Conservation (phyloP, 169 alveolate genomes). For the Cryptosporidium ubiquitum region DNA sequence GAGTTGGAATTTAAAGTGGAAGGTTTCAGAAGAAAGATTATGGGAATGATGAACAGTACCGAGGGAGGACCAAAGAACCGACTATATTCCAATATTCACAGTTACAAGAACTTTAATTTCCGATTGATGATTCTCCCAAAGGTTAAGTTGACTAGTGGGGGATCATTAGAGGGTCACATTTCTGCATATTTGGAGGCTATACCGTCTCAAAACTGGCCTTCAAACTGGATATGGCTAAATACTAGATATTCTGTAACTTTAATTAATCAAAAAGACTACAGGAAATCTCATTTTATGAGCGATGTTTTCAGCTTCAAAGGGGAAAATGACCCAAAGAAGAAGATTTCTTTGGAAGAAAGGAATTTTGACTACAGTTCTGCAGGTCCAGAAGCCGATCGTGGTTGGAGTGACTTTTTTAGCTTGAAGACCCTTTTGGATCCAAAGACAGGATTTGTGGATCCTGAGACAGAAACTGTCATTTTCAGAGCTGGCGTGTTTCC, state of each 20-base stretch:
- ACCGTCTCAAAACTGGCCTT: constrained; percentile 86
- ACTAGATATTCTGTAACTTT: constrained; percentile 84
- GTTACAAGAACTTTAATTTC: constrained; percentile 53
- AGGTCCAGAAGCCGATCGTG: constrained; percentile 70
- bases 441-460: constrained; percentile 43
- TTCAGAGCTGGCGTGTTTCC: constrained; percentile 74
- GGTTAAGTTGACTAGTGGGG: constrained; percentile 51
- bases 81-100: constrained; percentile 50
- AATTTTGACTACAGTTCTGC: constrained; percentile 25
- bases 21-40: constrained; percentile 20
- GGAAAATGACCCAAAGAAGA: constrained; percentile 25
- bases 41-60: constrained; percentile 54
- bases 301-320: constrained; percentile 67
- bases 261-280: constrained; percentile 81
- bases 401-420: constrained; percentile 70
- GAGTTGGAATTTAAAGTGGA: constrained; percentile 63
- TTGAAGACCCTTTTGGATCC: constrained; percentile 53
- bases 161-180: constrained; percentile 56
- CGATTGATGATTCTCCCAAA: constrained; percentile 60
- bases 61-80: constrained; percentile 43
- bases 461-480: constrained; percentile 30
- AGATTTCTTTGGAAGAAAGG: constrained; percentile 13
- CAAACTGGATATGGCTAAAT: constrained; percentile 86
- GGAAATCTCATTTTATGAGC: constrained; percentile 77
- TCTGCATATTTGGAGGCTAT: constrained; percentile 84